A percentile compares a stretch with the other conserved stretches of the same genome.
Evolutionary conservation across 2,329 filamentous ascomycete genomes (phyloP).

Genomic region (Ilyonectria robusta): DNA sequence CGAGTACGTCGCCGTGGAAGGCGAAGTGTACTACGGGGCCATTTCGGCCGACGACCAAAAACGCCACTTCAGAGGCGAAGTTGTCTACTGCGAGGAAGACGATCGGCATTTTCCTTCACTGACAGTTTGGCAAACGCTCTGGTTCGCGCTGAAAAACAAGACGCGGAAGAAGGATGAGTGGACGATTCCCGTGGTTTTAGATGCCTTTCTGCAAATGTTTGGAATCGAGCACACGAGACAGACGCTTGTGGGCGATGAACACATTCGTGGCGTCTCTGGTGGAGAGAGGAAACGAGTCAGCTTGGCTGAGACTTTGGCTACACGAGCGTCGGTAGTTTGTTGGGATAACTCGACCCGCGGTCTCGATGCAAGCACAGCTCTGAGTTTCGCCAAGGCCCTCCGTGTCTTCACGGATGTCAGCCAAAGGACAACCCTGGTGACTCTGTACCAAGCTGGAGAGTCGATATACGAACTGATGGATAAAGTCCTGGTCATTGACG

Average conservation of each 20-base stretch:
- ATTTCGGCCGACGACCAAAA: conserved; percentile 25
- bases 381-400: conserved; percentile 74
- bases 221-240: conserved; percentile 27
- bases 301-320: conserved; percentile 74
- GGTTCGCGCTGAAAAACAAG: conserved; percentile 30
- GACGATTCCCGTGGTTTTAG: conserved; percentile 21
- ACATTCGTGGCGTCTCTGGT: conserved; percentile 69
- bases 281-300: conserved; percentile 79
- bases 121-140: conserved; percentile 30
- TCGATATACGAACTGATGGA: conserved; percentile 77
- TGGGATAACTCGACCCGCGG: conserved; percentile 73
- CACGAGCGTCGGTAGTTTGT: conserved; percentile 69
- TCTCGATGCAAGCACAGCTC: conserved; percentile 77
- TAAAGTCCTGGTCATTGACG: conserved; percentile 78
- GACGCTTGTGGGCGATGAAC: conserved; percentile 70
- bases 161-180: conserved; percentile 28
- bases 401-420: conserved; percentile 74
- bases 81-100: conserved; percentile 28
- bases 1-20: conserved; percentile 20
- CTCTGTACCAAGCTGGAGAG: conserved; percentile 76
- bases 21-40: conserved; percentile 28
- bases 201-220: conserved; percentile 29
- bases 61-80: conserved; percentile 25
- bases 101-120: conserved; percentile 28
- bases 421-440: conserved; percentile 75